These are phyloP conservation scores for Monilinia aucupariae DNA, from an alignment of 2,329 filamentous ascomycete species.

Conservation along the genomic window DNA sequence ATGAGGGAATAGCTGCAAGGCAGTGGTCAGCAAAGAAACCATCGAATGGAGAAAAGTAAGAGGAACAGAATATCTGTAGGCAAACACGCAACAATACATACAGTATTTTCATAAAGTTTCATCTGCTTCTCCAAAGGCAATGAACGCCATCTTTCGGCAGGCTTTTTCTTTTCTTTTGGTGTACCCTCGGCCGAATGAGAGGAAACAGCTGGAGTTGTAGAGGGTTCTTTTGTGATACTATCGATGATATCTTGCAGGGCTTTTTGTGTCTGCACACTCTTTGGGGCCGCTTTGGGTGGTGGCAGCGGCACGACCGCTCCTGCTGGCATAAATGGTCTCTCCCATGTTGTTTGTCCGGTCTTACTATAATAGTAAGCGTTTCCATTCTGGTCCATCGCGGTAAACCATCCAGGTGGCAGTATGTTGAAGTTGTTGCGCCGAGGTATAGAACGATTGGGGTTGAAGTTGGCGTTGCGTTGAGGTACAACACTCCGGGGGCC, in stretches of 20 bases:
- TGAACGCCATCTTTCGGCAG: constrained; percentile 66
- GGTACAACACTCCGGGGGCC: constrained; percentile 43
- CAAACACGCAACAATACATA: constrained; percentile 43
- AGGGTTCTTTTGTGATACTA: constrained; percentile 63
- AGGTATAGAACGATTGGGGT: constrained; percentile 50
- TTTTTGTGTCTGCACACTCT: constrained; percentile 51
- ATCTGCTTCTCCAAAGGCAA: constrained; percentile 78
- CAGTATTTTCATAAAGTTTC: constrained; percentile 91
- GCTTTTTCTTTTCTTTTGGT: constrained; percentile 51
- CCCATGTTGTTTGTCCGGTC: constrained; percentile 74
- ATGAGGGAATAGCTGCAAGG: constrained; percentile 62
- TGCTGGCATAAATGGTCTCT: constrained; percentile 65
- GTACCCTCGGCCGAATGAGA: constrained; percentile 50
- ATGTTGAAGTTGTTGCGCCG: constrained; percentile 51
- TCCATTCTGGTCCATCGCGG: constrained; percentile 64
- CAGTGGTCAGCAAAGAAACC: constrained; percentile 17
- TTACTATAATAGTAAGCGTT: constrained; percentile 82
- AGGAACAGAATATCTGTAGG: neutral
- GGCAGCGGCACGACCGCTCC: constrained; percentile 47
- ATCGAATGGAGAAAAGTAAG: neutral
- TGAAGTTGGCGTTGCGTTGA: constrained; percentile 51
- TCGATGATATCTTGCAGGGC: constrained; percentile 80
- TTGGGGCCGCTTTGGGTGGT: constrained; percentile 48
- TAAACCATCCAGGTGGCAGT: constrained; percentile 81
- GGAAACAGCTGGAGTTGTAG: constrained; percentile 53